Percentiles rank a stretch among this genome's conserved stretches.
Evolutionary conservation across 73 alveolate species (phyloP).

Genomic region (Loxodes magnus): DNA sequence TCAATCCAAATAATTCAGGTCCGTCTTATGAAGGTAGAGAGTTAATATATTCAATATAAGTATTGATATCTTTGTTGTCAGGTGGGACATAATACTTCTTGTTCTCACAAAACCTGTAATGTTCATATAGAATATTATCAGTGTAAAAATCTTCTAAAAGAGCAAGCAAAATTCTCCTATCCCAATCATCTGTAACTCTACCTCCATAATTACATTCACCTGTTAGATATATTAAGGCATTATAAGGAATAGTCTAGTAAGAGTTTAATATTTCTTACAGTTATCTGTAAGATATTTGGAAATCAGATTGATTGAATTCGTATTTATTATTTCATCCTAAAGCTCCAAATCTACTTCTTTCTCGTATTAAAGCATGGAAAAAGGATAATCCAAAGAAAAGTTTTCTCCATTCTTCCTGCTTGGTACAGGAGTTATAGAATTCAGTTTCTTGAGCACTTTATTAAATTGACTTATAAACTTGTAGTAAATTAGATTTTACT

Average conservation of each 20-base stretch:
- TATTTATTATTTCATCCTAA: conserved; percentile 93
- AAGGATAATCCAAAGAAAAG: conserved; percentile 89
- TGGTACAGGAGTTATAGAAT: conserved; percentile 74
- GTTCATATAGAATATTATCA: conserved; percentile 51
- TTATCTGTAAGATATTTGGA: conserved; percentile 92
- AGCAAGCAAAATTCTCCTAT: conserved; percentile 88
- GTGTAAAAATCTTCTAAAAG: conserved; percentile 84
- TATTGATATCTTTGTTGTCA: conserved; percentile 68
- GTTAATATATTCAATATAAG: conserved; percentile 69
- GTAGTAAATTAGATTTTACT: conserved; percentile 64
- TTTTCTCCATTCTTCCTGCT: conserved; percentile 83
- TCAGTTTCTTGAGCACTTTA: conserved; percentile 70
- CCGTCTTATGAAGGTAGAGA: conserved; percentile 76
- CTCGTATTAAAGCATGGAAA: conserved; percentile 92
- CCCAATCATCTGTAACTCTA: conserved; percentile 99
- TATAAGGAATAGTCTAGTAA: conserved; percentile 77
- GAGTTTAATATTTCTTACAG: conserved; percentile 95
- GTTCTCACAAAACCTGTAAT: conserved; percentile 55
- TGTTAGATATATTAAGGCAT: conserved; percentile 93
- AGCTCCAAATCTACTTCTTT: conserved; percentile 96
- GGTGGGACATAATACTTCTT: conserved; percentile 66
- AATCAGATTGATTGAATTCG: conserved; percentile 95
- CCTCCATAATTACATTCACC: conserved; percentile 99
- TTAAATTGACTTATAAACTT: conserved; percentile 68
- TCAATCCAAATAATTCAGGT: conserved; percentile 96